Evolutionary conservation across 441 rosid species (phyloP).

Genomic region (Metrosideros polymorpha): DNA sequence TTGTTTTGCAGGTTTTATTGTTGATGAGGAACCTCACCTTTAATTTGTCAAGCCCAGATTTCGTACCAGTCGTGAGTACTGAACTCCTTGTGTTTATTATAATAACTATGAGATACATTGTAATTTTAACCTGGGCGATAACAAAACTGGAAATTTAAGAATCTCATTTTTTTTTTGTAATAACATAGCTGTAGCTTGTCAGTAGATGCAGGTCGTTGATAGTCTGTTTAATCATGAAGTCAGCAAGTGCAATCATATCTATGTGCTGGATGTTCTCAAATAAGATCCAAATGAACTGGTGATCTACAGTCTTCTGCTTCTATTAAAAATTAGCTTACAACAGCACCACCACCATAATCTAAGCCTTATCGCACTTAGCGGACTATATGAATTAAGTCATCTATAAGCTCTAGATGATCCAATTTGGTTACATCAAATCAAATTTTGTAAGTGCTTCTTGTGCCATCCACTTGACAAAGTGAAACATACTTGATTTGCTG

Average conservation of each 20-base stretch:
- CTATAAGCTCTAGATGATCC: not conserved
- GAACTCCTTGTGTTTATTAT: not conserved
- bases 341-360: not conserved
- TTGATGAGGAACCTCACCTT: slow-evolving; percentile 59
- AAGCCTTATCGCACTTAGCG: not conserved
- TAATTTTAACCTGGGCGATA: not conserved
- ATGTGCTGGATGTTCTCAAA: not conserved
- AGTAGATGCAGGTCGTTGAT: not conserved
- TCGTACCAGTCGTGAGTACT: slow-evolving; percentile 63
- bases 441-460: not conserved
- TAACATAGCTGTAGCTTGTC: not conserved
- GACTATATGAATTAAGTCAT: not conserved
- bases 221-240: not conserved
- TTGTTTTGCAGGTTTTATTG: slow-evolving; percentile 41
- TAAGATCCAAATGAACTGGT: not conserved
- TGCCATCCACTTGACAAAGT: not conserved
- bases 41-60: slow-evolving; percentile 53
- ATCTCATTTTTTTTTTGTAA: not conserved
- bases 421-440: not conserved
- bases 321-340: not conserved
- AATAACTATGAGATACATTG: not conserved
- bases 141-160: not conserved
- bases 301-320: not conserved
- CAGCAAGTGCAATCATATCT: not conserved
- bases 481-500: not conserved